Evolutionary conservation across 352 stramenopile species (phyloP).

Genomic region (Phytophthora boehmeriae): DNA sequence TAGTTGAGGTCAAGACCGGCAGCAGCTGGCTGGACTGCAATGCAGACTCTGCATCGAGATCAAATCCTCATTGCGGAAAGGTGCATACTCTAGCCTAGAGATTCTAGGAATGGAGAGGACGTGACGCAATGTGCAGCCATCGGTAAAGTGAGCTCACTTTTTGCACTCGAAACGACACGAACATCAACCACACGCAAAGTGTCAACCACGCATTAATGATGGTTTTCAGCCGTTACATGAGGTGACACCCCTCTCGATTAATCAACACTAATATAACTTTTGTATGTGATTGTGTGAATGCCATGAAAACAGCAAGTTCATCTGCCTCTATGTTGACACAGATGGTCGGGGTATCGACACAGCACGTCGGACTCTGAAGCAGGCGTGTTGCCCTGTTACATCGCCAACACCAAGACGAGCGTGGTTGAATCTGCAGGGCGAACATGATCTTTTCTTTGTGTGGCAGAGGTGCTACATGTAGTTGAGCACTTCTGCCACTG

Average conservation of each 20-base stretch:
- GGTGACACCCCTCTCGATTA: slow-evolving; percentile 9
- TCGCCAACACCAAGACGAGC: slow-evolving; percentile 9
- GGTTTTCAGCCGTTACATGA: slow-evolving; percentile 17
- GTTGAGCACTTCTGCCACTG: no score
- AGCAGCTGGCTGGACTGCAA: not conserved
- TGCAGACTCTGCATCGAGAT: not conserved
- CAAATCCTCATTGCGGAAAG: no score
- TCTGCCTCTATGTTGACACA: slow-evolving; percentile 3
- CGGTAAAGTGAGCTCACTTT: slow-evolving; percentile 20
- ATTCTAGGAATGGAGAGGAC: slow-evolving; percentile 12
- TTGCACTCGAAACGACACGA: slow-evolving; percentile 16
- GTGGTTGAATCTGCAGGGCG: slow-evolving; percentile 23
- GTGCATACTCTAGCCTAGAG: no score
- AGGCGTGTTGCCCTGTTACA: not conserved
- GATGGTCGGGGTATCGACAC: slow-evolving; percentile 3
- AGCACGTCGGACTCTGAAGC: slow-evolving; percentile 4
- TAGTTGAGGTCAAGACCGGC: not conserved
- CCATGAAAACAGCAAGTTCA: slow-evolving; percentile 7
- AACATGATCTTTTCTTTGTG: not conserved
- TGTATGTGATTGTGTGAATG: slow-evolving; percentile 6
- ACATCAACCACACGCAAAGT: slow-evolving; percentile 10
- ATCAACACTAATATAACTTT: not conserved
- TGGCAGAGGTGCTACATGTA: not conserved
- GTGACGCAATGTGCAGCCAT: slow-evolving; percentile 18
- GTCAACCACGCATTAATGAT: slow-evolving; percentile 21